phyloP scores from a whole-genome alignment of 306 rosid genomes.

The Cucumis sativus region DNA sequence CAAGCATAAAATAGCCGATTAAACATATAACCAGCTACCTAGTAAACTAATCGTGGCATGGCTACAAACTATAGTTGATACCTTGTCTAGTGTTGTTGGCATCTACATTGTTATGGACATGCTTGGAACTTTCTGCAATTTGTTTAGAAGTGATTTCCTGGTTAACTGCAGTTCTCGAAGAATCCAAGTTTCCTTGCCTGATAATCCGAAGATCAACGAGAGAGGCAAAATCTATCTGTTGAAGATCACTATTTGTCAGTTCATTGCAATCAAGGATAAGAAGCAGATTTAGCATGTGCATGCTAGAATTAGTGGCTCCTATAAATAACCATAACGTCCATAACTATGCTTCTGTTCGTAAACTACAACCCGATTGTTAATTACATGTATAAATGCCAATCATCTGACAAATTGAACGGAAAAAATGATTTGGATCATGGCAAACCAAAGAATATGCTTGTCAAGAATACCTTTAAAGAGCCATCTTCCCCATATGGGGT shows the following conservation, averaged over 20 bases:
- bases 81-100: constrained; percentile 29
- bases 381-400: background rate
- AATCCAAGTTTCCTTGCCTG: constrained; percentile 20
- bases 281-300: background rate
- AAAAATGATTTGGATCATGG: background rate
- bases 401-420: background rate
- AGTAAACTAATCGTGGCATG: background rate
- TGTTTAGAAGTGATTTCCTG: constrained; percentile 1
- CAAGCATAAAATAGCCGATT: background rate
- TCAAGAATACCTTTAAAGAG: constrained; percentile 59
- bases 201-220: constrained; percentile 38
- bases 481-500: constrained; percentile 68
- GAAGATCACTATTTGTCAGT: constrained; percentile 15
- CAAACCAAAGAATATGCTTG: background rate
- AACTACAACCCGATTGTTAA: background rate
- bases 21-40: constrained; percentile 2
- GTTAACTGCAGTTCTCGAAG: constrained; percentile 9
- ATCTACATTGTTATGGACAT: constrained; percentile 9
- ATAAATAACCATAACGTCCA: background rate
- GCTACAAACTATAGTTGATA: constrained; percentile 8
- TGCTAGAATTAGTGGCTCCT: background rate
- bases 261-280: constrained; percentile 3
- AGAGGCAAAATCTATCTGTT: constrained; percentile 39
- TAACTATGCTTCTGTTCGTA: background rate
- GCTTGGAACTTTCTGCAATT: constrained; percentile 15